Base-by-base conservation (phyloP, 768 basidiomycete species). In the Sporobolomyces roseus region DNA sequence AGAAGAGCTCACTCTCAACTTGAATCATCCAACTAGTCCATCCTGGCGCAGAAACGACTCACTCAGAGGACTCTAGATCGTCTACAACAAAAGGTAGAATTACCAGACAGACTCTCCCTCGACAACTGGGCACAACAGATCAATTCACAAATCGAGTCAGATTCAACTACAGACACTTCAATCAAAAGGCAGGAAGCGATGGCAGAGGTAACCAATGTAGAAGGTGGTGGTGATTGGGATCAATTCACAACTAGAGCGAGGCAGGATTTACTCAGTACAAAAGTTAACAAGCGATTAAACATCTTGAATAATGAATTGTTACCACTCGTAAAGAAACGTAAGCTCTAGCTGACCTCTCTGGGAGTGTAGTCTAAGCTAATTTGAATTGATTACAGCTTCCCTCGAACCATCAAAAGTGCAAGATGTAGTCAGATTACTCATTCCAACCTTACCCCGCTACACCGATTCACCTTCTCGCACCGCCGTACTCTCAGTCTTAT, bases 391-490 rank as follows among this genome's bases (percentile, higher is more conserved):
- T 12, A 14, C 30, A 63, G 63, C 71, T 1, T 35, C 27, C 1
- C 52, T 63, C 41, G 71, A 72, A 29, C 53, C 63, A 3, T n/a
- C 43, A 4, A 50, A 63, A 38, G 62, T 66, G 12, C 68, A 69
- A 43, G 90, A 90, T 75, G 74, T 92, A 30, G 87, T 93, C 78
- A 82, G 82, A 65, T 80, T 92, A 7, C 79, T 93, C 55, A 88
- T 87, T 2, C 79, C 85, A 59, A 91, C 89, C 0, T 88, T 90
- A 78, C 85, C 88, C 21, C 85, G 87, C 74, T 92, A 92, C 81
- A 80, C 85, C 50, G 91, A 93, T 77, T 77, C 82, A 3, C 75
- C 81, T 54, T 93, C 91, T 1, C 82, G 87, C 68, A 83, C 85
- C 63, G 88, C 88, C 3, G 88, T 89, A 1, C 86, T 90, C 74